Conservation (phyloP, 1,284 basidiomycete genomes). For the Coriolopsis trogii region DNA sequence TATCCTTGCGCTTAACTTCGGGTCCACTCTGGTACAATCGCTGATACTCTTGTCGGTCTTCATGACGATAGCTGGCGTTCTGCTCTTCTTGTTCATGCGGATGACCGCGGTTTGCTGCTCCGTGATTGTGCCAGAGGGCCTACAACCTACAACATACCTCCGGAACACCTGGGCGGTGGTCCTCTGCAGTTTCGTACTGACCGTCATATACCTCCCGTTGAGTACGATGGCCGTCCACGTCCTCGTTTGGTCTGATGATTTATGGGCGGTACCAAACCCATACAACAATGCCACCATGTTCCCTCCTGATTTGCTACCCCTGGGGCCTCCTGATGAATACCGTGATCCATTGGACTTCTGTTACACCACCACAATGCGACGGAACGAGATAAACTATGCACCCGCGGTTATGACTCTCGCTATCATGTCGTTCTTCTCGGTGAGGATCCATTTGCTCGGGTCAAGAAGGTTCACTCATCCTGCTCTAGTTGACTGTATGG, state of each 20-base stretch:
- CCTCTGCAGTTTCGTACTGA: constrained; percentile 63
- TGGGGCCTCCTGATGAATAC: constrained; percentile 60
- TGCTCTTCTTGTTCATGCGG: constrained; percentile 60
- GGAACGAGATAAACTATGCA: constrained; percentile 74
- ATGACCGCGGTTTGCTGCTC: constrained; percentile 51
- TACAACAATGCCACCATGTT: constrained; percentile 60
- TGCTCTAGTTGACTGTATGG: constrained; percentile 64
- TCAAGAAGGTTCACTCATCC: constrained; percentile 1
- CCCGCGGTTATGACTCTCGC: constrained; percentile 65
- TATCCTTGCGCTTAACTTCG: constrained; percentile 69
- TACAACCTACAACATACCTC: constrained; percentile 47
- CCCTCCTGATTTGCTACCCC: constrained; percentile 48
- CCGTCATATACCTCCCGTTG: constrained; percentile 68
- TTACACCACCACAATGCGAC: constrained; percentile 75
- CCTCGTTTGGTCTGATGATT: constrained; percentile 72
- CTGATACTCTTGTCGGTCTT: constrained; percentile 58
- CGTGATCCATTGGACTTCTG: constrained; percentile 76
- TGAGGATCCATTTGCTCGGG: constrained; percentile 37
- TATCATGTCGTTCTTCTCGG: constrained; percentile 52
- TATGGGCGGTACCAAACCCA: constrained; percentile 73
- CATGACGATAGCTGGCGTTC: constrained; percentile 51
- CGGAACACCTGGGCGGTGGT: constrained; percentile 55
- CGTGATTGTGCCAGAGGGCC: constrained; percentile 55
- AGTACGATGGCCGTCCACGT: constrained; percentile 74
- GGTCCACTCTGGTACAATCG: constrained; percentile 54